Percentiles rank a stretch among this genome's conserved stretches.
Conservation (phyloP, 78 protist species). For the Dictyostelium discoideum region DNA sequence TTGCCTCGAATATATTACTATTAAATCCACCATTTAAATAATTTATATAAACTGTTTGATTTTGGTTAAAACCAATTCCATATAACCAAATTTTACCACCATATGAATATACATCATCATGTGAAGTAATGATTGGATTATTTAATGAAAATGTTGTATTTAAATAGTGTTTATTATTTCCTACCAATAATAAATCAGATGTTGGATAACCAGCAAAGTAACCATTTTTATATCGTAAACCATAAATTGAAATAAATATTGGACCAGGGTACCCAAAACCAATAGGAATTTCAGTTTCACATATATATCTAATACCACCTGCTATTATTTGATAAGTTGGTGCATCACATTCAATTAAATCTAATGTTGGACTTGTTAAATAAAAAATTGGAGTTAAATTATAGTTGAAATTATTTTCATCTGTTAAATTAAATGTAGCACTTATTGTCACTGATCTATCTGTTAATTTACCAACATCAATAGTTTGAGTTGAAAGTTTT, state of each 20-base stretch:
- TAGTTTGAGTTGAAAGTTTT: background rate
- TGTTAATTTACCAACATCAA: background rate
- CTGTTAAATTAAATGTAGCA: background rate
- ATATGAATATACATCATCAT: background rate
- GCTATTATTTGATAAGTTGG: background rate
- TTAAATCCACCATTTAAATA: background rate
- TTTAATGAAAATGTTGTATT: background rate
- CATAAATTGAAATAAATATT: background rate
- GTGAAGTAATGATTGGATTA: background rate
- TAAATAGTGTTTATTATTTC: background rate
- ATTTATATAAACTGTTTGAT: background rate
- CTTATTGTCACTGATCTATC: background rate
- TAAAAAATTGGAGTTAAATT: background rate
- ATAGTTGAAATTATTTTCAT: background rate
- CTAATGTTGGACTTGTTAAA: background rate
- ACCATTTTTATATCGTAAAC: background rate
- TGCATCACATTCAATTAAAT: background rate
- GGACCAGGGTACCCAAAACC: conserved; percentile 1
- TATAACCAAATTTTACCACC: background rate
- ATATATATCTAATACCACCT: background rate
- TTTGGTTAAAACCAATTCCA: background rate
- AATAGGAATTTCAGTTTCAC: background rate
- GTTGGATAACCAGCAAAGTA: background rate
- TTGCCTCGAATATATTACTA: background rate
- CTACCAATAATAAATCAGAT: background rate